A percentile compares a stretch with the other conserved stretches of the same genome.
phyloP scores from a whole-genome alignment of 2,329 filamentous ascomycete genomes.

The Paecilomyces niveus region DNA sequence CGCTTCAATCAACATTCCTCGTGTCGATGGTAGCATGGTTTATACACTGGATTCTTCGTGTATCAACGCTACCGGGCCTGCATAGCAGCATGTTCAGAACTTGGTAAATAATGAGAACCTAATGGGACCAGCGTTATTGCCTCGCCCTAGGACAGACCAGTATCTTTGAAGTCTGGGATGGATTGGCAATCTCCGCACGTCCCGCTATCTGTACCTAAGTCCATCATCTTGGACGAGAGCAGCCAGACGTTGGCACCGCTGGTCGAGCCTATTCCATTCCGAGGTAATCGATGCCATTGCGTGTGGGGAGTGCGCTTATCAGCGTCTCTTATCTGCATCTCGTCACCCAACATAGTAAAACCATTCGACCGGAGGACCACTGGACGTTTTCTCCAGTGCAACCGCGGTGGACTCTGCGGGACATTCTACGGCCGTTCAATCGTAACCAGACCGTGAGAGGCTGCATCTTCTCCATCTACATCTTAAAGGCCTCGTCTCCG shows the following conservation, averaged over 20 bases:
- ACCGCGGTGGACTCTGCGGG: neutral
- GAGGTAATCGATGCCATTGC: neutral
- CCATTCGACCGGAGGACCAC: neutral
- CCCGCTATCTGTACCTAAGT: neutral
- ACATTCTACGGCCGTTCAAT: neutral
- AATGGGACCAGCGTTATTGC: no score
- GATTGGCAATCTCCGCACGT: neutral
- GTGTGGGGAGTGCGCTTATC: slow-evolving; percentile 2
- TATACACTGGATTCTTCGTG: no score
- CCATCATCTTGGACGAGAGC: neutral
- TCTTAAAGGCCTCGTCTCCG: neutral
- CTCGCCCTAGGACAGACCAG: neutral
- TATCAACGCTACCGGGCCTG: no score
- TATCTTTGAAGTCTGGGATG: neutral
- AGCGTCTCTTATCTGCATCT: slow-evolving; percentile 10
- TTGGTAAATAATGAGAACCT: no score
- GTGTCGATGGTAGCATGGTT: neutral
- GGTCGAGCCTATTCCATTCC: neutral
- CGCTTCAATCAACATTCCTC: neutral
- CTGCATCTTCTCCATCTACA: neutral
- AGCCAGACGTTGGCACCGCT: neutral
- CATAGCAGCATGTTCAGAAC: no score
- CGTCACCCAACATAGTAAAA: slow-evolving; percentile 19
- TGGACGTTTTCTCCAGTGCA: neutral
- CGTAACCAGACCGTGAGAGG: neutral